Evolutionary conservation across 2,329 filamentous ascomycete genomes (phyloP), one percentile per base, ranked within the genome.

Genomic region (Stachybotrys echinatus): DNA sequence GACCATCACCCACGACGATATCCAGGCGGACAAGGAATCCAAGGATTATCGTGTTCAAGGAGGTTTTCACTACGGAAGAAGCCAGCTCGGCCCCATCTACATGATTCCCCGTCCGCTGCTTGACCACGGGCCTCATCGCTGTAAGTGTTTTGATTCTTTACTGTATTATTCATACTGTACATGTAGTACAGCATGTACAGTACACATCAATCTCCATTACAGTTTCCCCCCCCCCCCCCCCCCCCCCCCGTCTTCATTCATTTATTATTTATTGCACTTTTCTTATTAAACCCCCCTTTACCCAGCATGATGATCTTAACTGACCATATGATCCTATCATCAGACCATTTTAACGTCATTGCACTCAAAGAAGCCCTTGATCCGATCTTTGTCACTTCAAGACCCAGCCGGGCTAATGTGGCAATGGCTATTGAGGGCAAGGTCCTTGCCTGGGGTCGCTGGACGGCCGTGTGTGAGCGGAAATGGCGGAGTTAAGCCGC

Each of bases 71-170:
- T 76, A 74, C 44, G 75, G 74, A 3, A 60, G 66, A 52, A 77
- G 70, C 21, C 58, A 65, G 5, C 61, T 65, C 3, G 67, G 67
- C 1, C 62, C 27, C 4, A 57, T 76, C 1, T 80, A 79, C 52
- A 65, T 72, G 4, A 65, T 71, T 0, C 75, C 77, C 1, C 60
- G 67, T 12, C 75, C 76, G 18, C 60, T 77, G 31, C 57, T 75
- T 48, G 77, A 77, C 22, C 73, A 80, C 54, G 77, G 77, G 0
- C 66, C 68, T 20, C 76, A 81, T 60, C 65, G 77, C 50, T 81
- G 70, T 72, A 58, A 63, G 68, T 58, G 12, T 23, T n/a, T n/a
- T n/a, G n/a, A n/a, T n/a, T n/a, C n/a, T n/a, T n/a, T n/a, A n/a
- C n/a, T n/a, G n/a, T n/a, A n/a, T n/a, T n/a, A n/a, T n/a, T n/a